phyloP scores from a whole-genome alignment of 2,329 filamentous ascomycete genomes.

The Pseudogymnoascus sp. region DNA sequence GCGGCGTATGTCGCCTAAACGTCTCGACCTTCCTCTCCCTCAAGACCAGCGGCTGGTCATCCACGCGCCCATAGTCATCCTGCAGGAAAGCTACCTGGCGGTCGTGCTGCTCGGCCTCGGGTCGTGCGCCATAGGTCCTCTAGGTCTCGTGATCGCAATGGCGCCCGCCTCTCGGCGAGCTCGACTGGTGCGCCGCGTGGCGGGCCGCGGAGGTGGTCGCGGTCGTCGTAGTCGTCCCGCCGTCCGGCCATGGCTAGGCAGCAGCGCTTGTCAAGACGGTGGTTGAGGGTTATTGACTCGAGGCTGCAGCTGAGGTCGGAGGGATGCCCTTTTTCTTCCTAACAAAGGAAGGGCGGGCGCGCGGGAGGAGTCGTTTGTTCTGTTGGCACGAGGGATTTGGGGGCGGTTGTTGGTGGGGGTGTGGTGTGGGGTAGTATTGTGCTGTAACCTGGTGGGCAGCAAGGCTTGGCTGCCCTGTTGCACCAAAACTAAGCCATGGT shows the following conservation, averaged over 20 bases:
- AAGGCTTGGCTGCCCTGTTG: conserved; percentile 2
- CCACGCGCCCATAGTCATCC: conserved; percentile 6
- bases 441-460: conserved; percentile 5
- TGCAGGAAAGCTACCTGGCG: conserved; percentile 3
- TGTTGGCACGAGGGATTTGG: neutral
- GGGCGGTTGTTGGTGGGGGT: neutral
- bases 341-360: neutral
- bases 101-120: neutral
- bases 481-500: neutral
- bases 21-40: conserved; percentile 5
- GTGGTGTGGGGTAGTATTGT: conserved; percentile 3
- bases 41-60: conserved; percentile 10
- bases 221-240: conserved; percentile 5
- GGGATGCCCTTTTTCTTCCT: neutral
- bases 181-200: neutral
- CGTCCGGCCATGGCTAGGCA: neutral
- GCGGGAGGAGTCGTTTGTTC: neutral
- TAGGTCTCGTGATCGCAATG: neutral
- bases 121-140: neutral
- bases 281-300: neutral
- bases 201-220: neutral
- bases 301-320: neutral
- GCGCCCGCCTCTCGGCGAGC: neutral
- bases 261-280: neutral
- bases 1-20: neutral